These are phyloP conservation scores for Exophiala aquamarina DNA, from an alignment of 2,329 filamentous ascomycete species.

Conservation along the genomic window DNA sequence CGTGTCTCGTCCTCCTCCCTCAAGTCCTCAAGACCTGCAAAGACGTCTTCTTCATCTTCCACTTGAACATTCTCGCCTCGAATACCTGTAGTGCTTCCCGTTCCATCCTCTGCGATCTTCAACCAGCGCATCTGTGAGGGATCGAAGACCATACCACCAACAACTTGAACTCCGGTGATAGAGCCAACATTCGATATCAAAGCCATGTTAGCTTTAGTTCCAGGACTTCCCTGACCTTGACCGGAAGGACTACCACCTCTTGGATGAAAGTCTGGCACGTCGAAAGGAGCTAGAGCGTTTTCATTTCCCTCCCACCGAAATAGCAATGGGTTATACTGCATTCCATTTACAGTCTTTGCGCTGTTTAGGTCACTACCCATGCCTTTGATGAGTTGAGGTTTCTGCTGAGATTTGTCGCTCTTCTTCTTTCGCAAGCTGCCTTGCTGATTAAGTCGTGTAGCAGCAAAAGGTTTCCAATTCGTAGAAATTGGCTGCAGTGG, in stretches of 20 bases:
- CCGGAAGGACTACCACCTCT: constrained; percentile 20
- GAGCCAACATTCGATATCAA: constrained; percentile 88
- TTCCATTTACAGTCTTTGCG: constrained; percentile 88
- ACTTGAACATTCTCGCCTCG: constrained; percentile 55
- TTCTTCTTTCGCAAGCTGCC: constrained; percentile 50
- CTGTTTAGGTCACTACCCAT: constrained; percentile 71
- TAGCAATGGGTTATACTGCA: constrained; percentile 88
- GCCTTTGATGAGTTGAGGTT: constrained; percentile 87
- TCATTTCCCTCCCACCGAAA: constrained; percentile 97
- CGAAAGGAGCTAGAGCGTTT: constrained; percentile 76
- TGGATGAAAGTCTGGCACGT: constrained; percentile 50
- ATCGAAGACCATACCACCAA: constrained; percentile 98
- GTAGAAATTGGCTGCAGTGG: constrained; percentile 54
- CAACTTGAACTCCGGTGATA: constrained; percentile 78
- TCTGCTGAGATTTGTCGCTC: constrained; percentile 50
- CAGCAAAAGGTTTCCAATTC: constrained; percentile 56
- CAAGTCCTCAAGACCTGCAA: constrained; percentile 91
- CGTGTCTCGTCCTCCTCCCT: constrained; percentile 59
- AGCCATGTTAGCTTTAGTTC: constrained; percentile 45
- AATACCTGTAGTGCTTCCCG: constrained; percentile 18
- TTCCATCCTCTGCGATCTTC: constrained; percentile 58
- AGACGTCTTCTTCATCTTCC: constrained; percentile 89
- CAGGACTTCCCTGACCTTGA: constrained; percentile 22
- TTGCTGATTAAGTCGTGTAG: constrained; percentile 12
- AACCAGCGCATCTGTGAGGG: constrained; percentile 98